A percentile compares a stretch with the other conserved stretches of the same genome.
Evolutionary conservation across 345 rosid genomes (phyloP).

Genomic region (Diplotaxis tenuifolia): DNA sequence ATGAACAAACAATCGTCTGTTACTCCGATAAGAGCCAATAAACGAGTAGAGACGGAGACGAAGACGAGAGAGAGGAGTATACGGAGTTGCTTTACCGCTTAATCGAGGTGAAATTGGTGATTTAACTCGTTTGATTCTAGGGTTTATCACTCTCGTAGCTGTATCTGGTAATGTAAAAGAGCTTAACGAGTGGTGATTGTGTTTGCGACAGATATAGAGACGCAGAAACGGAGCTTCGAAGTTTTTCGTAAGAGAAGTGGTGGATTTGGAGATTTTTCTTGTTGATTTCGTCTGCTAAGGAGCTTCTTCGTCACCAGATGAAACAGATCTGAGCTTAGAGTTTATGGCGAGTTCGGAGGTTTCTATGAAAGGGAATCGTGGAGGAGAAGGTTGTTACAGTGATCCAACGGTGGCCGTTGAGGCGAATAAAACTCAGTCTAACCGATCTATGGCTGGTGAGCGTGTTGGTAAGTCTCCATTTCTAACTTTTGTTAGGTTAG

Average conservation of each 20-base stretch:
- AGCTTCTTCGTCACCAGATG: slow-evolving; percentile 32
- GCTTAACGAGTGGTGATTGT: slow-evolving; percentile 30
- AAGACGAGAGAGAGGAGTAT: slow-evolving; percentile 27
- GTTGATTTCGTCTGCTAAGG: background rate
- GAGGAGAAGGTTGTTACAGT: slow-evolving; percentile 48
- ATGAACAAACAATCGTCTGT: slow-evolving; percentile 38
- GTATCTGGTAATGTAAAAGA: slow-evolving; percentile 24
- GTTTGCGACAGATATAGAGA: slow-evolving; percentile 5
- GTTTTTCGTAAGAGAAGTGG: slow-evolving; percentile 10
- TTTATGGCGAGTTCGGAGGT: slow-evolving; percentile 49
- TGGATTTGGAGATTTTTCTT: slow-evolving; percentile 11
- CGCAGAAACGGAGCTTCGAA: slow-evolving; percentile 1
- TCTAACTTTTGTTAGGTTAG: background rate
- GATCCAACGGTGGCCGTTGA: slow-evolving; percentile 40
- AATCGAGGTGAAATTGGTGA: slow-evolving; percentile 37
- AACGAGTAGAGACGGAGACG: background rate
- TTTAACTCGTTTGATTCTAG: slow-evolving; percentile 9
- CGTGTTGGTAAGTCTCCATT: slow-evolving; percentile 17
- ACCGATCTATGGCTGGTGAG: slow-evolving; percentile 7
- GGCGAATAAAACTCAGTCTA: slow-evolving; percentile 41
- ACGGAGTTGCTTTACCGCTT: slow-evolving; percentile 20
- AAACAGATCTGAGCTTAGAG: slow-evolving; percentile 59
- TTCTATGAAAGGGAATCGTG: slow-evolving; percentile 41
- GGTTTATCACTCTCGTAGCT: slow-evolving; percentile 21
- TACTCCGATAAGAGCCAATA: slow-evolving; percentile 21